Base-by-base conservation (phyloP, 176 grass and related monocot species). In the Oryza meyeriana region DNA sequence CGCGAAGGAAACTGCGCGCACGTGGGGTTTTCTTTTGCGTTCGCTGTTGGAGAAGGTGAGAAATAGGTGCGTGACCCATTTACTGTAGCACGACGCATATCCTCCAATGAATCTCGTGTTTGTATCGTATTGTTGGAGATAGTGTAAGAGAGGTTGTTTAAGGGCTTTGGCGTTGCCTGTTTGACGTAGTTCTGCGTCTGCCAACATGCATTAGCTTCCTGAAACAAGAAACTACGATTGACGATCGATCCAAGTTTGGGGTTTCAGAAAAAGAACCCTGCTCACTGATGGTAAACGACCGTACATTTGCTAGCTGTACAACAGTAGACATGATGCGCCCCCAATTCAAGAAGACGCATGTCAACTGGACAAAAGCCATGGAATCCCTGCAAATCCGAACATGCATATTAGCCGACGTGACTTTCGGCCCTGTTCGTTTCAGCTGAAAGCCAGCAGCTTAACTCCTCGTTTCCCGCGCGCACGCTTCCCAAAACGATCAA, bases 71-170 rank as follows among this genome's bases (percentile, higher is more conserved):
- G n/a, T n/a, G n/a, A n/a, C n/a, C n/a, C n/a, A n/a, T n/a, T n/a
- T n/a, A n/a, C n/a, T n/a, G n/a, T n/a, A n/a, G n/a, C n/a, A n/a
- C n/a, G n/a, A n/a, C n/a, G n/a, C n/a, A n/a, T n/a, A n/a, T n/a
- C n/a, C n/a, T n/a, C n/a, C n/a, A n/a, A n/a, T n/a, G n/a, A n/a
- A n/a, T n/a, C n/a, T n/a, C n/a, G n/a, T n/a, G n/a, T n/a, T n/a
- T n/a, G n/a, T n/a, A n/a, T n/a, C n/a, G n/a, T n/a, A n/a, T n/a
- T n/a, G n/a, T n/a, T n/a, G n/a, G n/a, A n/a, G n/a, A n/a, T n/a
- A n/a, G n/a, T 76, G 77, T 81, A 85, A 71, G 1, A 64, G 10
- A 85, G 82, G 77, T 57, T 32, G 77, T 76, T 81, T 71, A 89
- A 44, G 71, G 55, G 1, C n/a, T 8, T 89, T 81, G 82, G 82